Evolutionary conservation across 1,139 yeast species (phyloP), one percentile per base, ranked within the genome.

Genomic region (Magnusiomyces clavatus): DNA sequence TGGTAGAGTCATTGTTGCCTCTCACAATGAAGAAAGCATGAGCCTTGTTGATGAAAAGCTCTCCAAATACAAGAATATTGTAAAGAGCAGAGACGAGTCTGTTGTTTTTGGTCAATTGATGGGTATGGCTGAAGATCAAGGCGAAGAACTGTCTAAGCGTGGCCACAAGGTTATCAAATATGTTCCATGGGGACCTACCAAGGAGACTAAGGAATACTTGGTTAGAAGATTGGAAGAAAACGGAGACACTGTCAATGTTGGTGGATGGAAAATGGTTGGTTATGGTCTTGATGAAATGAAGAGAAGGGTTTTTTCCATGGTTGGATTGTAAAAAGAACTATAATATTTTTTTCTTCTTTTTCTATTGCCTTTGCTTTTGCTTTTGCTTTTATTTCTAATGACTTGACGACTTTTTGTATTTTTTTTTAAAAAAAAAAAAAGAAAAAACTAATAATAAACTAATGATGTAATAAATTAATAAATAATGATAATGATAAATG

Each of bases 101-200:
- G 83, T 90, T 46, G 90, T 86, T 6, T 76, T 90, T 63, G 97
- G 94, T 45, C 97, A 90, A 72, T 78, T 92, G 60, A 74, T 90
- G 65, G 98, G 98, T 45, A 92, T 92, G 97, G 94, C 96, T 52
- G 97, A 92, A 68, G 83, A 84, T 61, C 80, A 87, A 57, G 88
- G 96, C 42, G 78, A 79, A 65, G 87, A 84, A 60, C 76, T 92
- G 64, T 80, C 87, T 57, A 71, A 74, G 50, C 75, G 81, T 50
- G 78, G 81, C 46, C 87, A 81, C 54, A 82, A 78, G 60, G 86
- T 92, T 54, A 83, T 90, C 71, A 90, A 90, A 70, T 92, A 90
- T 66, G 96, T 92, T 58, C 95, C 97, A 16, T 92, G 97, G 97
- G 97, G 97, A 10, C 97, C 97, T 41, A 95, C 96, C 54, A 72